Conservation (phyloP, 768 basidiomycete genomes). For the Porpolomopsis calyptriformis region DNA sequence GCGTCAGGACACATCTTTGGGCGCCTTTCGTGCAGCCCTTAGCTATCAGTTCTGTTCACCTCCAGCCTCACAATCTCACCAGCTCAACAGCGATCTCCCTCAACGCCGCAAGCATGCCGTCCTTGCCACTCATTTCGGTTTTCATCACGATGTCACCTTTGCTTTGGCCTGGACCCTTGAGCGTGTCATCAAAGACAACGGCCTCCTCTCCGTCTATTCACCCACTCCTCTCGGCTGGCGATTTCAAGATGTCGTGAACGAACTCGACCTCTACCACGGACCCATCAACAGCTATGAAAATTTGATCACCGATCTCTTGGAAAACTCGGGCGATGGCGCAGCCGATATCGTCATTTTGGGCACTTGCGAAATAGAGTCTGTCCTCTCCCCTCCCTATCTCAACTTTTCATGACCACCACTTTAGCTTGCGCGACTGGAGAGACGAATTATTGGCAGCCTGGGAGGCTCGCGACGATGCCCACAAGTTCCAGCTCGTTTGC, state of each 20-base stretch:
- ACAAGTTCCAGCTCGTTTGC: slow-evolving; percentile 34
- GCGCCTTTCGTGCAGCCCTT: no score
- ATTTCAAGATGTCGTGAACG: slow-evolving; percentile 24
- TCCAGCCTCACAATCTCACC: no score
- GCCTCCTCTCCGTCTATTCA: slow-evolving; percentile 23
- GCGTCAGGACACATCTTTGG: no score
- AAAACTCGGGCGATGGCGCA: slow-evolving; percentile 11
- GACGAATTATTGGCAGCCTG: slow-evolving; percentile 23
- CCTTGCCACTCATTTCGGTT: slow-evolving; percentile 25
- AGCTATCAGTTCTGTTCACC: no score
- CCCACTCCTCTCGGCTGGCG: slow-evolving; percentile 20
- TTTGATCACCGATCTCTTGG: slow-evolving; percentile 19
- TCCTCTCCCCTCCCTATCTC: neutral
- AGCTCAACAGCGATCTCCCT: no score
- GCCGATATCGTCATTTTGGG: slow-evolving; percentile 31
- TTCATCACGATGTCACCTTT: slow-evolving; percentile 31
- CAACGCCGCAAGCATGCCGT: slow-evolving; percentile 18
- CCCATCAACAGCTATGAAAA: slow-evolving; percentile 15
- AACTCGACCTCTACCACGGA: slow-evolving; percentile 23
- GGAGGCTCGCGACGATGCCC: slow-evolving; percentile 23
- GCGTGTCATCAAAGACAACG: slow-evolving; percentile 17
- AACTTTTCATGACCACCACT: neutral
- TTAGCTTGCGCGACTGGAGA: slow-evolving; percentile 19
- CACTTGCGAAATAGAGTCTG: slow-evolving; percentile 38
- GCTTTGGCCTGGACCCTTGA: slow-evolving; percentile 24